Percentiles rank a stretch among this genome's conserved stretches.
Evolutionary conservation across 805 yeast species (phyloP).

Genomic region (Ogataea zsoltii): DNA sequence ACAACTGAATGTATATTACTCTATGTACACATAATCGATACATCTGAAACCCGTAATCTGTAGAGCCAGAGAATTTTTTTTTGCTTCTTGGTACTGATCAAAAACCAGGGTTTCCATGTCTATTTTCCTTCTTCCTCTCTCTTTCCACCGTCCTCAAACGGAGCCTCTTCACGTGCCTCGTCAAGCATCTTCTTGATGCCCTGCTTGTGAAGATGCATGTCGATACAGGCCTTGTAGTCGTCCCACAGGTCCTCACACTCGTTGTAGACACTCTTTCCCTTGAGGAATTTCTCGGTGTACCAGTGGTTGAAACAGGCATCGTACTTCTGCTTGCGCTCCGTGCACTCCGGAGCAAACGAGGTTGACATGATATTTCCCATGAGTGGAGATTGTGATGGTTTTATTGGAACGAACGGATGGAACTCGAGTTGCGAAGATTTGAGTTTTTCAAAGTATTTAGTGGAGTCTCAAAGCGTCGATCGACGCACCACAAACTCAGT

Average conservation of each 20-base stretch:
- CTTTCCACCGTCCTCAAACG: slow-evolving; percentile 73
- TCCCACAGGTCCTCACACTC: slow-evolving; percentile 92
- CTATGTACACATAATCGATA: slow-evolving; percentile 14
- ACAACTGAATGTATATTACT: slow-evolving; percentile 16
- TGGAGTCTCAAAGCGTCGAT: neutral
- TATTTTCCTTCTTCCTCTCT: slow-evolving; percentile 11
- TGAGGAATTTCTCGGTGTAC: slow-evolving; percentile 86
- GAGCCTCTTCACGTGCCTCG: slow-evolving; percentile 87
- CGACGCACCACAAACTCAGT: neutral
- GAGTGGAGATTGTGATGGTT: neutral
- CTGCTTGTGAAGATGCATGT: slow-evolving; percentile 64
- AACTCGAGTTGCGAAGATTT: no score
- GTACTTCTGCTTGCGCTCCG: slow-evolving; percentile 78
- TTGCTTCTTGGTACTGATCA: no score
- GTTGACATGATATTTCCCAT: slow-evolving; percentile 80
- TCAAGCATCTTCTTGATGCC: slow-evolving; percentile 83
- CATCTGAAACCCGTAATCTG: no score
- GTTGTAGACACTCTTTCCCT: slow-evolving; percentile 63
- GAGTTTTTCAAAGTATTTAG: no score
- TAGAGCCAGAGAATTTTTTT: no score
- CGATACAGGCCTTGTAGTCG: slow-evolving; percentile 84
- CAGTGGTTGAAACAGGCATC: slow-evolving; percentile 93
- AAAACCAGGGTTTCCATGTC: no score
- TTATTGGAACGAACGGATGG: no score
- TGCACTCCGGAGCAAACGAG: slow-evolving; percentile 97